Evolutionary conservation across 129 eudicot genomes (phyloP).

Genomic region (Flaveria trinervia): DNA sequence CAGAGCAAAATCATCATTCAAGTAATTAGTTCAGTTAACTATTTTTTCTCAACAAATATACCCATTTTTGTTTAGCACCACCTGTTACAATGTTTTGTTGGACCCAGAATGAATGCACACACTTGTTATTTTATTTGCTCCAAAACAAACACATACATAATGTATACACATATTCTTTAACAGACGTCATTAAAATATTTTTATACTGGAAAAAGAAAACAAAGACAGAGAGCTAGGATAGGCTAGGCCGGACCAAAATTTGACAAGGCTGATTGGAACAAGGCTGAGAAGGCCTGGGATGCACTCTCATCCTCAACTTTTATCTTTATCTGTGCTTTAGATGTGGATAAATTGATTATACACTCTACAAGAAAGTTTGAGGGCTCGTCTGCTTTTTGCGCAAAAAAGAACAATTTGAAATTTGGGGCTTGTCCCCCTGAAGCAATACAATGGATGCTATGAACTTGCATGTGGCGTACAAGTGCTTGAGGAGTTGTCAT

Average conservation of each 20-base stretch:
- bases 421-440: constrained; percentile 93
- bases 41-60: too few species aligned
- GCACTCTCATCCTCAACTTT: constrained; percentile 83
- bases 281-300: constrained; percentile 59
- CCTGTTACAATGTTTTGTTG: too few species aligned
- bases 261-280: constrained; percentile 85
- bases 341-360: constrained; percentile 71
- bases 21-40: too few species aligned
- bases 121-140: too few species aligned
- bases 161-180: too few species aligned
- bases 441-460: constrained; percentile 86
- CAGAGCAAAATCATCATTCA: too few species aligned
- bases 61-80: too few species aligned
- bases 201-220: background rate
- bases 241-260: constrained; percentile 50
- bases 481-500: constrained; percentile 71
- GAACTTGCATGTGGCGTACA: constrained; percentile 76
- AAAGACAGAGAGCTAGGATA: background rate
- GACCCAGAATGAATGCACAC: too few species aligned
- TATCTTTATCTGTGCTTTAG: constrained; percentile 82
- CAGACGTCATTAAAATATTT: too few species aligned
- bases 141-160: too few species aligned
- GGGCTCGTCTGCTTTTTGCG: constrained; percentile 68
- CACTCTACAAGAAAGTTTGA: constrained; percentile 87
- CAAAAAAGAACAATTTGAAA: constrained; percentile 92